phyloP scores from a whole-genome alignment of 2,329 filamentous ascomycete species.

The Clonostachys rhizophaga region DNA sequence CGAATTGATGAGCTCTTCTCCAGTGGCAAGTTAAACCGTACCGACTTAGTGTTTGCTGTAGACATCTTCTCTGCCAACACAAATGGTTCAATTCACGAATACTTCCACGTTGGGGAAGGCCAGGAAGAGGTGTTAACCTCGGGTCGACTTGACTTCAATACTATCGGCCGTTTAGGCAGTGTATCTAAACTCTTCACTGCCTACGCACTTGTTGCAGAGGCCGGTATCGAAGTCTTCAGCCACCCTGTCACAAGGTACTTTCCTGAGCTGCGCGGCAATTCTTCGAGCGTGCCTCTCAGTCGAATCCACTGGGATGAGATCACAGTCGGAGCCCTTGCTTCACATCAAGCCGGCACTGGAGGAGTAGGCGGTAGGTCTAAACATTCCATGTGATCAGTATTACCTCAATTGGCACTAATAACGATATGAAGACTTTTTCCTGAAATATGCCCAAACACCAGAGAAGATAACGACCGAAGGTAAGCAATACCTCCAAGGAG shows the following conservation, averaged over 20 bases:
- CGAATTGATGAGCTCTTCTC: background rate
- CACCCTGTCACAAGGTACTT: slow-evolving; percentile 15
- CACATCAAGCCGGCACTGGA: slow-evolving; percentile 10
- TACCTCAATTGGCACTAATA: background rate
- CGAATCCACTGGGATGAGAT: slow-evolving; percentile 10
- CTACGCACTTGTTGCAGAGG: slow-evolving; percentile 13
- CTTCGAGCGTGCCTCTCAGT: background rate
- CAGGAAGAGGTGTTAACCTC: slow-evolving; percentile 8
- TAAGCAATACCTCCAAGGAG: background rate
- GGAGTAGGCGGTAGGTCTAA: background rate
- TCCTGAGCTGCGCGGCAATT: slow-evolving; percentile 11
- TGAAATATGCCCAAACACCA: background rate
- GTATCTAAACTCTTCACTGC: slow-evolving; percentile 18
- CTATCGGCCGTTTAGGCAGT: slow-evolving; percentile 16
- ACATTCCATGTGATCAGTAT: background rate
- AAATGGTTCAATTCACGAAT: slow-evolving; percentile 13
- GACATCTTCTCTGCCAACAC: slow-evolving; percentile 16
- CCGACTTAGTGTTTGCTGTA: slow-evolving; percentile 7
- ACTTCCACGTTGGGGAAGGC: slow-evolving; percentile 9
- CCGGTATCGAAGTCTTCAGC: slow-evolving; percentile 10
- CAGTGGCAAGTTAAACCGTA: background rate
- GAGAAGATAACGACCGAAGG: background rate
- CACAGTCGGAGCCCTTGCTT: slow-evolving; percentile 11
- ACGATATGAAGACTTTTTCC: background rate
- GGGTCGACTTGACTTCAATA: slow-evolving; percentile 9